Evolutionary conservation across 345 rosid species (phyloP).

Genomic region (Eutrema yunnanense): DNA sequence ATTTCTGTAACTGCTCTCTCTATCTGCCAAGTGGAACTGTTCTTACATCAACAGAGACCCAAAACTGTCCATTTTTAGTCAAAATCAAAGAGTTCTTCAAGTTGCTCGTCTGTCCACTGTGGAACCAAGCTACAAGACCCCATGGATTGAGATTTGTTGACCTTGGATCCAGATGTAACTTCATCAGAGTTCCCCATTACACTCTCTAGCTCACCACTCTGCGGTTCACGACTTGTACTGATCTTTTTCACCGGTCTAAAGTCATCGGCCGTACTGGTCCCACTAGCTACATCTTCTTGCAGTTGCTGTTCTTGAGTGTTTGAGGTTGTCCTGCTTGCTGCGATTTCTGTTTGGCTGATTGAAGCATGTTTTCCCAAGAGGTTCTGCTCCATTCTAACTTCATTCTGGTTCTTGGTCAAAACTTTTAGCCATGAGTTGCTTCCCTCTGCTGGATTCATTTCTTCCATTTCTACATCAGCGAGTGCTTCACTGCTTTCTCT

Average conservation of each 20-base stretch:
- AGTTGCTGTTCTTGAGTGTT: background rate
- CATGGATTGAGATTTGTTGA: conserved; percentile 17
- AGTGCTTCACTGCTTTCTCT: conserved; percentile 17
- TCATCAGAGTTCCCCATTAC: conserved; percentile 3
- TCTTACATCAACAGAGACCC: background rate
- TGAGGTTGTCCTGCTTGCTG: background rate
- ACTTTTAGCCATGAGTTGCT: background rate
- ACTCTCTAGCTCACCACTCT: conserved; percentile 2
- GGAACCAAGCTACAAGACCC: conserved; percentile 36
- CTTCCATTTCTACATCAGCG: conserved; percentile 20
- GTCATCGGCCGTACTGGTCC: background rate
- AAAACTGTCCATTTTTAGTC: conserved; percentile 33
- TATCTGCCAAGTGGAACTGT: background rate
- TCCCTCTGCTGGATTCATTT: background rate
- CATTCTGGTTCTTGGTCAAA: conserved; percentile 24
- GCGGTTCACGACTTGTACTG: conserved; percentile 3
- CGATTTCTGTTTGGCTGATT: conserved; percentile 3
- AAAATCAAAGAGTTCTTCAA: conserved; percentile 62
- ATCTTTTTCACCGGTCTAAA: conserved; percentile 14
- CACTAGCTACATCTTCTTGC: background rate
- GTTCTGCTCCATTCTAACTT: conserved; percentile 23
- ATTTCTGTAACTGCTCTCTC: background rate
- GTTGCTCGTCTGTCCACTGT: conserved; percentile 86
- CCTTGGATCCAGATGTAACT: background rate
- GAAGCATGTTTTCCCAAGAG: conserved; percentile 9